Percentiles rank a stretch among this genome's conserved stretches.
Evolutionary conservation across 331 rosid species (phyloP).

Genomic region (Spiraea crenata): DNA sequence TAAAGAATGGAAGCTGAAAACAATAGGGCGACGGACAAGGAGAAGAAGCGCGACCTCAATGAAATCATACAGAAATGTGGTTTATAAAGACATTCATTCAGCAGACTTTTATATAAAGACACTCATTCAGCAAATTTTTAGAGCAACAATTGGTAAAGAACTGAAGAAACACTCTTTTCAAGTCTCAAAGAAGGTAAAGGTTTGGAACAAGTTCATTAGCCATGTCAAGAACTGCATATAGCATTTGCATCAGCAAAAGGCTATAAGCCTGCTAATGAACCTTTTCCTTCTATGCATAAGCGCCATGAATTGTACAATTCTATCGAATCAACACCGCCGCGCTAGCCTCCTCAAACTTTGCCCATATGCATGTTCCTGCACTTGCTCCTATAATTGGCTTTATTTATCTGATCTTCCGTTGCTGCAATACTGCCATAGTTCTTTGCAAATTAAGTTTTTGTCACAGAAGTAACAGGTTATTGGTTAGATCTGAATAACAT

Average conservation of each 20-base stretch:
- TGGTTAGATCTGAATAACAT: not conserved
- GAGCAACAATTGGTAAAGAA: not conserved
- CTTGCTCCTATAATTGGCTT: slow-evolving; percentile 89
- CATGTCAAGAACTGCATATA: slow-evolving; percentile 68
- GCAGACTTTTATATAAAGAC: too few relatives aligned
- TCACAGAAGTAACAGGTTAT: slow-evolving; percentile 15
- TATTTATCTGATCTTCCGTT: slow-evolving; percentile 59
- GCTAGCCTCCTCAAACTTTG: slow-evolving; percentile 79
- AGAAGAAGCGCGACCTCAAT: too few relatives aligned
- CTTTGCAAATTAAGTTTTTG: slow-evolving; percentile 64
- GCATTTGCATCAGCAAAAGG: slow-evolving; percentile 98
- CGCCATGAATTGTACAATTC: slow-evolving; percentile 90
- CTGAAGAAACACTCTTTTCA: slow-evolving; percentile 3
- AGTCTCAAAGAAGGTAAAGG: slow-evolving; percentile 26
- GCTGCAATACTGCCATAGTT: slow-evolving; percentile 64
- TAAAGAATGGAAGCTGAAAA: too few relatives aligned
- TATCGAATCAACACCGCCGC: slow-evolving; percentile 82
- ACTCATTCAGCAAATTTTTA: not conserved
- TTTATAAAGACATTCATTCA: too few relatives aligned
- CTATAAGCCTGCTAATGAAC: slow-evolving; percentile 83
- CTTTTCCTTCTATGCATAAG: slow-evolving; percentile 95
- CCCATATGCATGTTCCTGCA: slow-evolving; percentile 96
- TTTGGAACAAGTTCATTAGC: slow-evolving; percentile 89
- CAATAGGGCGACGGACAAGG: too few relatives aligned
- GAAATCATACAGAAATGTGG: too few relatives aligned